Percentiles rank a stretch among this genome's conserved stretches.
phyloP scores from a whole-genome alignment of 2,329 filamentous ascomycete genomes.

The Emmonsia crescens region DNA sequence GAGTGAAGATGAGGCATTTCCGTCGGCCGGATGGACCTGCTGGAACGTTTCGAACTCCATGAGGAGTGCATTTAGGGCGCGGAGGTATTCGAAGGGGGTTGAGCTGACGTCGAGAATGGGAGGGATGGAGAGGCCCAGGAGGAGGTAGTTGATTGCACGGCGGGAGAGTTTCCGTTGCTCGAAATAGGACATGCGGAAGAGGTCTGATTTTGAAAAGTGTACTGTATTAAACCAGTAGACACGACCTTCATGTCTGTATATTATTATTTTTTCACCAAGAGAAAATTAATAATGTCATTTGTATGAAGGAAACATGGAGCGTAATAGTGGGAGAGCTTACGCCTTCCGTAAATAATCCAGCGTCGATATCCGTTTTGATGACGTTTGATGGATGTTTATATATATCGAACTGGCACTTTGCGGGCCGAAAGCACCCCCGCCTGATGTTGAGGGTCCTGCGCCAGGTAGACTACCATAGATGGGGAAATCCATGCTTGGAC shows the following conservation, averaged over 20 bases:
- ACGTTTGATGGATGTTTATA: slow-evolving; percentile 68
- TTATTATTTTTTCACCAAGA: neutral
- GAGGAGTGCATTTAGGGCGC: slow-evolving; percentile 72
- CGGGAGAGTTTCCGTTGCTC: slow-evolving; percentile 73
- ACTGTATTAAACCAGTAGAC: slow-evolving; percentile 98
- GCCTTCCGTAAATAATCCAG: slow-evolving; percentile 86
- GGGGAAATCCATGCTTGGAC: slow-evolving; percentile 9
- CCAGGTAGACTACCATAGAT: slow-evolving; percentile 11
- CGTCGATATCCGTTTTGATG: slow-evolving; percentile 86
- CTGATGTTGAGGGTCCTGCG: slow-evolving; percentile 23
- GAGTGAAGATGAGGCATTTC: slow-evolving; percentile 56
- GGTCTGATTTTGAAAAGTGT: slow-evolving; percentile 73
- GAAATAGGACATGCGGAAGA: slow-evolving; percentile 75
- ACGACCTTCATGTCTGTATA: slow-evolving; percentile 70
- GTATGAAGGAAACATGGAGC: neutral
- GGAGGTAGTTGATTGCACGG: slow-evolving; percentile 84
- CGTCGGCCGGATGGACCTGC: slow-evolving; percentile 69
- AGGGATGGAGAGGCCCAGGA: slow-evolving; percentile 84
- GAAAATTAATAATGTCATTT: neutral
- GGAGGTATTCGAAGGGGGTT: slow-evolving; percentile 73
- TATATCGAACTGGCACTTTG: slow-evolving; percentile 48
- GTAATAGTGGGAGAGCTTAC: slow-evolving; percentile 41
- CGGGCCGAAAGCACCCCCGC: slow-evolving; percentile 27
- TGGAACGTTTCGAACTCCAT: slow-evolving; percentile 92
- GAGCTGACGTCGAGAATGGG: slow-evolving; percentile 79